A percentile compares a stretch with the other conserved stretches of the same genome.
phyloP scores from a whole-genome alignment of 345 rosid genomes.

The Eucalyptus sp. region DNA sequence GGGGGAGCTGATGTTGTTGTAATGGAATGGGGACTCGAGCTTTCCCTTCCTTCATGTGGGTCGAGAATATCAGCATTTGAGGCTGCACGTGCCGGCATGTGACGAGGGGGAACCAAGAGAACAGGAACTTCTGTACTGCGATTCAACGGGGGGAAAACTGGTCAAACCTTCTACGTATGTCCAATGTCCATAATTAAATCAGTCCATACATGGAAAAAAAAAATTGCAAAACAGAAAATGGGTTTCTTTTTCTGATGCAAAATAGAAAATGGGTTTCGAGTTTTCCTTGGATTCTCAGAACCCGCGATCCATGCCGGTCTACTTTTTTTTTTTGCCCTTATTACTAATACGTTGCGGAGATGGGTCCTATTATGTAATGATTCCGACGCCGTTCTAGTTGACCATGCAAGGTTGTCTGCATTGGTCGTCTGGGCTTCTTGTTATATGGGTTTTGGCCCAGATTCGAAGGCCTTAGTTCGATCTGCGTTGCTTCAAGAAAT shows the following conservation, averaged over 20 bases:
- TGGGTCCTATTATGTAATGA: too few relatives aligned
- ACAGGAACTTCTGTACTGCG: neutral
- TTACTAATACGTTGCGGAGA: too few relatives aligned
- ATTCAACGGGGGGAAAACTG: neutral
- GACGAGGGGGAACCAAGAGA: neutral
- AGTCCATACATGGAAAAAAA: neutral
- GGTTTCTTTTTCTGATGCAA: neutral
- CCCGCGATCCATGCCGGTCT: neutral
- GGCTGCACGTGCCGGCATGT: neutral
- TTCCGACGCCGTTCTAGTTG: neutral
- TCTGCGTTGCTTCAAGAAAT: neutral
- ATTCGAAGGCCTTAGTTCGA: neutral
- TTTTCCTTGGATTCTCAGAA: neutral
- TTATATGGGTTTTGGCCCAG: neutral
- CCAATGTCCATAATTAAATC: neutral
- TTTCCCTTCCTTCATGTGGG: neutral
- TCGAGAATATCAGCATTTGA: neutral
- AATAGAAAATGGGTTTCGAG: neutral
- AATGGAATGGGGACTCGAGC: neutral
- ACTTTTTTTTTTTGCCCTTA: too few relatives aligned
- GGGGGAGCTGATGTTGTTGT: neutral
- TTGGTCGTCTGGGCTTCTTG: neutral
- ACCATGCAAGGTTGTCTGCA: neutral
- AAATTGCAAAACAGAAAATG: neutral
- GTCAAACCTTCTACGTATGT: neutral